Base-by-base conservation (phyloP, 805 yeast genomes). In the Huiozyma sinensis region DNA sequence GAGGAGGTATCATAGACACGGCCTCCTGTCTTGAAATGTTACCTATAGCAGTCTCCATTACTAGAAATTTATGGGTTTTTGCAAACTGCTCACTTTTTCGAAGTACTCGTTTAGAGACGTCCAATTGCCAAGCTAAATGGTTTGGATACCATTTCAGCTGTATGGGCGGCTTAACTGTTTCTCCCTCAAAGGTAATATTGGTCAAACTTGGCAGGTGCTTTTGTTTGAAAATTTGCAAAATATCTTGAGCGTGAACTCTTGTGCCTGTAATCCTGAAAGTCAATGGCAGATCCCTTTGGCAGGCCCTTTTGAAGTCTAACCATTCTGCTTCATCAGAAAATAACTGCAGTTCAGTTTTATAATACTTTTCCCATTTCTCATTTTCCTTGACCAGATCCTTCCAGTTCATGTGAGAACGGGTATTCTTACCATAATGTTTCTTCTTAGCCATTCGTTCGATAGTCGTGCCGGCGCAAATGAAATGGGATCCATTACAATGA, bases 1-100 rank as follows among this genome's bases (percentile, higher is more conserved):
- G 72, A 5, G 98, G 98, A 35, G 98, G 98, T 52, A 92, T 87
- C 98, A 92, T 92, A 1, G 97, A 89, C 1, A 92, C 98, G 1
- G 97, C 96, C 67, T 92, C 98, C 66, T 73, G 98, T 64, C 98
- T 79, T 32, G 95, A 84, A 47, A 92, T 86, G 67, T 92, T 90
- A 49, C 98, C 98, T 33, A 85, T 96, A 44, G 88, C 95, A 36
- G 95, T 92, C 68, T 92, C 98, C 39, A 86, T 76, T 24, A 92
- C 97, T 52, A 92, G 70, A 55, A 87, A 92, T 52, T 95, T 72
- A 65, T 92, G 98, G 39, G 92, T 84, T 53, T 81, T 75, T 12
- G 95, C 76, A 64, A 85, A 92, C 50, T 78, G 81, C 47, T 82
- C 83, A 57, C 86, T 83, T 63, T 88, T 88, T 57, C 95, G 80